Evolutionary conservation across 495 filamentous ascomycete genomes (phyloP).

Genomic region (Trichocladium uniseriatum): DNA sequence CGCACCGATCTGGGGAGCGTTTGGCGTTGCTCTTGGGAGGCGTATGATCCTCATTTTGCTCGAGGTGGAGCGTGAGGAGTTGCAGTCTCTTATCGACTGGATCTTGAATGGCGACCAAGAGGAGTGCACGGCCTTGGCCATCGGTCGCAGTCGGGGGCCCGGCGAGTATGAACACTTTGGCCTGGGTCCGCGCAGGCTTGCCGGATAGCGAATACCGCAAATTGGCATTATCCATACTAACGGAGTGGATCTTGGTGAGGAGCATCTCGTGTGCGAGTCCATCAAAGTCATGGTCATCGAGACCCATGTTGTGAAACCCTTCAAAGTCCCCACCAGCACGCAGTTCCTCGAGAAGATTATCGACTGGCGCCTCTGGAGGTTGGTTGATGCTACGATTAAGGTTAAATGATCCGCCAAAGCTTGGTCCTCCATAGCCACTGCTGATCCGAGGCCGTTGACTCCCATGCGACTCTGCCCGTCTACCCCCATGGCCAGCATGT

Average conservation of each 20-base stretch:
- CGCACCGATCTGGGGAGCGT: neutral
- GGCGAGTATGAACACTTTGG: conserved; percentile 56
- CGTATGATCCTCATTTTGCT: conserved; percentile 21
- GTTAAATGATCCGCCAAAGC: conserved; percentile 31
- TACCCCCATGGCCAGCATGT: conserved; percentile 37
- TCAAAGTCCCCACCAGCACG: conserved; percentile 50
- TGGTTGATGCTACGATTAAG: conserved; percentile 32
- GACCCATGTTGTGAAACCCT: conserved; percentile 59
- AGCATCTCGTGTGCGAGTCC: conserved; percentile 66
- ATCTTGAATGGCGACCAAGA: conserved; percentile 63
- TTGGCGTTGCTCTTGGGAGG: conserved; percentile 18
- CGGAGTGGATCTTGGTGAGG: conserved; percentile 61
- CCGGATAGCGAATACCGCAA: conserved; percentile 46
- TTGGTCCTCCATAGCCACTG: conserved; percentile 36
- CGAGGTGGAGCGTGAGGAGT: conserved; percentile 52
- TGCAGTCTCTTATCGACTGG: conserved; percentile 54
- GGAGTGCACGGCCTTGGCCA: conserved; percentile 36
- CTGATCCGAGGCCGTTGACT: conserved; percentile 54
- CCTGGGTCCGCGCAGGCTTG: conserved; percentile 38
- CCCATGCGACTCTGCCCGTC: conserved; percentile 64
- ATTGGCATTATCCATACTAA: conserved; percentile 53
- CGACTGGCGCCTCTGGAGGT: conserved; percentile 57
- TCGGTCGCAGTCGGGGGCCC: conserved; percentile 48
- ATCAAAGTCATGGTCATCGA: conserved; percentile 58
- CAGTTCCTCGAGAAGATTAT: conserved; percentile 64